Evolutionary conservation across 1,284 basidiomycete species (phyloP), one percentile per base, ranked within the genome.

Genomic region (Tilletia horrida): DNA sequence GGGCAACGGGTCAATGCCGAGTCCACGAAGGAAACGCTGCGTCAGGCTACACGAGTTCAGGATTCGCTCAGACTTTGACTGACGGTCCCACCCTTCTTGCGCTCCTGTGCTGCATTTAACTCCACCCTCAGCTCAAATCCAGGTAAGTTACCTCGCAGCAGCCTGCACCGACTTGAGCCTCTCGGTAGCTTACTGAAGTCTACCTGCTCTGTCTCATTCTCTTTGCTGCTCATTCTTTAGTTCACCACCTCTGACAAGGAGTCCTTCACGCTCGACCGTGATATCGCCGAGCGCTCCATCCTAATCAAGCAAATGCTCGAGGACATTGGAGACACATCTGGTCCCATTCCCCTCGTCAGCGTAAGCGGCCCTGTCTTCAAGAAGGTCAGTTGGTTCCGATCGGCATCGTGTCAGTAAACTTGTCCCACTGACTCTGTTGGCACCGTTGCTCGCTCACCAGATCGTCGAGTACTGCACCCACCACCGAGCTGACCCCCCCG

Each of bases 271-370:
- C 91, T 95, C 74, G 93, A 97, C 82, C 91, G 90, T 83, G 92
- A 95, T 73, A 91, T 98, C 67, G 93, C 93, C 68, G 92, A 93
- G 85, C 91, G 94, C 82, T 92, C 89, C 73, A 91, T 95, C 21
- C 88, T 99, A 77, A 96, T 99, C 85, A 97, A 96, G 87, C 93
- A 96, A 86, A 97, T 99, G 95, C 90, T 98, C 69, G 96, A 98
- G 84, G 77, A 81, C 59, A 75, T 81, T 43, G 79, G 76, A 64
- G 79, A 79, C 66, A 72, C 75, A 29, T 84, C 85, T 69, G 89
- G 91, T 80, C 88, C 93, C 66, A 98, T 98, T 81, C 96, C 96
- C 63, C 85, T 99, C 11, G 93, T 94, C 69, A 98, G 97, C 82
- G 96, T 99, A 18, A 93, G 93, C 9, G 92, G 94, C 7, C 91